Percentiles rank a stretch among this genome's conserved stretches.
Conservation (phyloP, 2,329 filamentous ascomycete genomes). For the Teratosphaeriaceae sp. region DNA sequence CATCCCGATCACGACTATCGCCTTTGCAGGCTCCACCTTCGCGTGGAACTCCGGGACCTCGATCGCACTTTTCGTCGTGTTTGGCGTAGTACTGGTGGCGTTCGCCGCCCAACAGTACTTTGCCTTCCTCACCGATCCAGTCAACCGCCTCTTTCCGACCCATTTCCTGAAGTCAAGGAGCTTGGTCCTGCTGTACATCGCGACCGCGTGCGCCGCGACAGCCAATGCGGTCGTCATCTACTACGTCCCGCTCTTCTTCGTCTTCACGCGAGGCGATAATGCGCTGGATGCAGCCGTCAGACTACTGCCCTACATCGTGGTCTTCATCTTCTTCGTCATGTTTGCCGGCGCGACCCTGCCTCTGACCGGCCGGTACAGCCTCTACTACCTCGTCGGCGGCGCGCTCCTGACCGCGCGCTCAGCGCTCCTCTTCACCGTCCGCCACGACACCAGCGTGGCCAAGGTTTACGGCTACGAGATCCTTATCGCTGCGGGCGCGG, state of each 20-base stretch:
- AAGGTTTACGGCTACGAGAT: slow-evolving; percentile 23
- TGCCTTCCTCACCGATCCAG: background rate
- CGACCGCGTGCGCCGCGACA: slow-evolving; percentile 24
- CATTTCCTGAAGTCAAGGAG: slow-evolving; percentile 37
- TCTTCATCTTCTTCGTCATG: slow-evolving; percentile 31
- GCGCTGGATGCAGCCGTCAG: slow-evolving; percentile 36
- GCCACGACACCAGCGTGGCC: slow-evolving; percentile 9
- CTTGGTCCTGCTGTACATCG: slow-evolving; percentile 39
- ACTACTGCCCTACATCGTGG: slow-evolving; percentile 37
- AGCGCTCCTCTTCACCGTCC: slow-evolving; percentile 28
- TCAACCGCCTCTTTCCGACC: slow-evolving; percentile 40
- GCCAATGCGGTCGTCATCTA: slow-evolving; percentile 37
- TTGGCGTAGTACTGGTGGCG: background rate
- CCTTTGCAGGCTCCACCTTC: slow-evolving; percentile 45
- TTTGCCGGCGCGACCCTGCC: slow-evolving; percentile 35
- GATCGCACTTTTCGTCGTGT: slow-evolving; percentile 43
- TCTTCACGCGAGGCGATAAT: slow-evolving; percentile 42
- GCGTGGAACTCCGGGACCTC: slow-evolving; percentile 40
- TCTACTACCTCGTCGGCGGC: slow-evolving; percentile 35
- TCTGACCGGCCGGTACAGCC: slow-evolving; percentile 33
- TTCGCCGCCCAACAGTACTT: background rate
- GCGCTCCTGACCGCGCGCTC: slow-evolving; percentile 31
- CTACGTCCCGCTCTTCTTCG: slow-evolving; percentile 51
- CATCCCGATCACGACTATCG: slow-evolving; percentile 42
- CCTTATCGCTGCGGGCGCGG: slow-evolving; percentile 16